Base-by-base conservation (phyloP, 2,329 filamentous ascomycete genomes). In the Exutisphaerella laricina region DNA sequence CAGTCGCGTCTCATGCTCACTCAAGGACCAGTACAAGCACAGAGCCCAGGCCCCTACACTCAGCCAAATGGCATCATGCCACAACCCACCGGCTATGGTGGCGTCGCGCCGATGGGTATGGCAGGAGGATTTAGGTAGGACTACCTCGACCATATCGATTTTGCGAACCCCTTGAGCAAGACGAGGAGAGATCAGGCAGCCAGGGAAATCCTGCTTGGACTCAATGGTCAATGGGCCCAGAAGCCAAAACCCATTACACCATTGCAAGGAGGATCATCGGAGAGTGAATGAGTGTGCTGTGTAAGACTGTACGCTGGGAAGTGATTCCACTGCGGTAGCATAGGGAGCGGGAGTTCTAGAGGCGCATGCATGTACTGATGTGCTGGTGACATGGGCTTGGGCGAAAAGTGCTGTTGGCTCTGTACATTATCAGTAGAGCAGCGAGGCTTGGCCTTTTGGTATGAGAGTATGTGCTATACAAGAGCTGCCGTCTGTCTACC, bases 1-100 rank as follows among this genome's bases (percentile, higher is more conserved):
- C 84, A 80, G 50, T 84, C 82, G 53, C 82, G 92, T 40, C 78
- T 98, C 39, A 94, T 98, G 89, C 85, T 98, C 57, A 98, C 92
- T 26, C 88, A 94, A 60, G 92, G 89, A 7, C 87, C 90, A 17
- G 74, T 61, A 66, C 66, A 70, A 58, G 65, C 77, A 12, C 23
- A 26, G 23, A n/a, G 49, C 34, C 46, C 64, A 74, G 50, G 79
- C 3, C n/a, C n/a, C n/a, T 94, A 82, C 58, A 22, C 17, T 14
- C 41, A 44, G 35, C 78, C 86, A 16, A 97, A 96, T 62, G 90
- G 90, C 44, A 87, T 96, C 59, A 82, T 84, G 46, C 85, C 89
- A 45, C 89, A 96, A 72, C 78, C 85, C 39, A 97, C 90, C 3
- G 59, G 59, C 12, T 62, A 57, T 43, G 50, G 56, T 3, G 30